Percentiles rank a stretch among this genome's conserved stretches.
These are phyloP conservation scores for Phytophthora pisi DNA, from an alignment of 352 stramenopile genomes.

Conservation along the genomic window DNA sequence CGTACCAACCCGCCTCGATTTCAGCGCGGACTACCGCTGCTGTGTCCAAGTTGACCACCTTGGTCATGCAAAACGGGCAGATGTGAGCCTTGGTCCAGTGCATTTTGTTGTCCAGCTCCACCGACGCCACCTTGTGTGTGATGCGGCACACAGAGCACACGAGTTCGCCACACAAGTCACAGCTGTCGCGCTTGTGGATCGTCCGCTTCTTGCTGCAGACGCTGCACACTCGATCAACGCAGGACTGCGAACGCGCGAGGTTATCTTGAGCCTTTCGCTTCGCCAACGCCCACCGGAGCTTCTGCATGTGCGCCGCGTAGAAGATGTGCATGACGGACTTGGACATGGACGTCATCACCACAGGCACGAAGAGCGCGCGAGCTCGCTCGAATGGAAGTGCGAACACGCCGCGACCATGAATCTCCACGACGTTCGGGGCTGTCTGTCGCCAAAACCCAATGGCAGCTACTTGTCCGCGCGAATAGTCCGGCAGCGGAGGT, in stretches of 20 bases:
- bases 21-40: conserved; percentile 29
- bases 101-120: conserved; percentile 39
- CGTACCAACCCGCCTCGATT: conserved; percentile 33
- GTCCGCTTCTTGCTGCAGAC: conserved; percentile 27
- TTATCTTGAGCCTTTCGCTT: conserved; percentile 14
- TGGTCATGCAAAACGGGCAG: conserved; percentile 37
- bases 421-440: conserved; percentile 22
- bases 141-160: conserved; percentile 39
- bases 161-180: conserved; percentile 34
- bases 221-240: conserved; percentile 11
- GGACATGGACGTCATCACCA: conserved; percentile 29
- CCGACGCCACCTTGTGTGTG: conserved; percentile 38
- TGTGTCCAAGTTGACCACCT: conserved; percentile 29
- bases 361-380: conserved; percentile 23
- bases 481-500: conserved; percentile 28
- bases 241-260: conserved; percentile 7
- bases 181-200: conserved; percentile 26
- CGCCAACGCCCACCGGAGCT: conserved; percentile 25
- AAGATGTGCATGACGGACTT: conserved; percentile 36
- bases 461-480: conserved; percentile 25
- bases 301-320: conserved; percentile 27
- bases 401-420: conserved; percentile 27
- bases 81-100: conserved; percentile 29
- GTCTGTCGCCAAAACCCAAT: conserved; percentile 35
- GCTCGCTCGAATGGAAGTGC: conserved; percentile 28